A percentile compares a stretch with the other conserved stretches of the same genome.
These are phyloP conservation scores for Metschnikowia sp. DNA, from an alignment of 805 yeast species.

Conservation along the genomic window DNA sequence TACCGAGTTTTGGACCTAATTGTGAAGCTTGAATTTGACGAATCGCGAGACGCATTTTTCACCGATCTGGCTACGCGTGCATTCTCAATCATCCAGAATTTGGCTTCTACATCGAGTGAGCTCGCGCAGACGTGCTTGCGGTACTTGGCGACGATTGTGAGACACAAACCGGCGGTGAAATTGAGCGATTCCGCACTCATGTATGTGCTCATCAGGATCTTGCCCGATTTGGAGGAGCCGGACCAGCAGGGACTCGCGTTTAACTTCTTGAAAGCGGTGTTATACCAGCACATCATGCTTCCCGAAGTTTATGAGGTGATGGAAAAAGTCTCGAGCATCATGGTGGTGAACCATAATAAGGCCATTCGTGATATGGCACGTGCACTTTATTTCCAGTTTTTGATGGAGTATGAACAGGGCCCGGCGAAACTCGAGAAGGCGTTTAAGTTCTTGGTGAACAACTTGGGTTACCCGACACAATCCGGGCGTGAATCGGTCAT, in stretches of 20 bases:
- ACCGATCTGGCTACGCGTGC: conserved; percentile 59
- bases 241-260: conserved; percentile 85
- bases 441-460: conserved; percentile 73
- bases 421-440: conserved; percentile 79
- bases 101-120: conserved; percentile 75
- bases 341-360: conserved; percentile 85
- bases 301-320: conserved; percentile 90
- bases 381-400: conserved; percentile 74
- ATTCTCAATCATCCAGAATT: conserved; percentile 62
- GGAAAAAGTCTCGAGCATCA: conserved; percentile 74
- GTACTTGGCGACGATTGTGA: conserved; percentile 66
- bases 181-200: conserved; percentile 70
- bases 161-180: conserved; percentile 62
- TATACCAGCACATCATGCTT: conserved; percentile 66
- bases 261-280: conserved; percentile 74
- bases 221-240: conserved; percentile 89
- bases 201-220: conserved; percentile 65
- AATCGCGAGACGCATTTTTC: conserved; percentile 49
- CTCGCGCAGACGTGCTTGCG: conserved; percentile 76
- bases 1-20: conserved; percentile 59
- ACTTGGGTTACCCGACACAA: conserved; percentile 79
- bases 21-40: conserved; percentile 59
- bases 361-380: conserved; percentile 84
- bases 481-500: conserved; percentile 86
- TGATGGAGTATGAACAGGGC: conserved; percentile 95